Conservation (phyloP, 2,329 filamentous ascomycete species). For the Pestalotiopsis fici region DNA sequence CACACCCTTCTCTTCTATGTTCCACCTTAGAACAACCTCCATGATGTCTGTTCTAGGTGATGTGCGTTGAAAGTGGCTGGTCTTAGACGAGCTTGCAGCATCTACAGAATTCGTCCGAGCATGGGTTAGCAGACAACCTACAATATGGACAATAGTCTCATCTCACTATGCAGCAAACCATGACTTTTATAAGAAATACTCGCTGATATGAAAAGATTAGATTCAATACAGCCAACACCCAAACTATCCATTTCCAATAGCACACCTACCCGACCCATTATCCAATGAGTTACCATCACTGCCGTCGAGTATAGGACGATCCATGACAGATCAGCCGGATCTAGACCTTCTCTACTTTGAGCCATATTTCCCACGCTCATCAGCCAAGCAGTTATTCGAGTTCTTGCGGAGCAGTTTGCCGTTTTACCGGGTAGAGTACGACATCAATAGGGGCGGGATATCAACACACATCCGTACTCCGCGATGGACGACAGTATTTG, state of each 20-base stretch:
- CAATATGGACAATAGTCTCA: not conserved
- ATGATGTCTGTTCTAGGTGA: not conserved
- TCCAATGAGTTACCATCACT: constrained; percentile 39
- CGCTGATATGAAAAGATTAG: not conserved
- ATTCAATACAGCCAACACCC: constrained; percentile 36
- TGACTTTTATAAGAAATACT: not conserved
- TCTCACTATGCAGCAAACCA: not conserved
- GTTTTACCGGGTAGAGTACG: constrained; percentile 76
- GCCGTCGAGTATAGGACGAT: constrained; percentile 52
- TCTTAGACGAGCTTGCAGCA: not conserved
- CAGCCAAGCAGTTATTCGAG: constrained; percentile 63
- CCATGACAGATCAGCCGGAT: constrained; percentile 67
- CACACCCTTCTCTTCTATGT: not conserved
- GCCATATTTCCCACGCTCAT: constrained; percentile 64
- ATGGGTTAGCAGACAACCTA: too few species aligned
- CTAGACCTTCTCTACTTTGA: constrained; percentile 76
- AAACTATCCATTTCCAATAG: constrained; percentile 53
- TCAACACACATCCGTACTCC: constrained; percentile 63
- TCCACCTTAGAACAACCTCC: not conserved
- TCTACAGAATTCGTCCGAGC: too few species aligned
- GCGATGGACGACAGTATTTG: constrained; percentile 62
- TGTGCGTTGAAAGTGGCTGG: not conserved
- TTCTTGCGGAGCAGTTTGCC: constrained; percentile 72
- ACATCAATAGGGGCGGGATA: constrained; percentile 65
- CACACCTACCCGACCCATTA: constrained; percentile 39